These are phyloP conservation scores for Moniliella sp. DNA, from an alignment of 1,284 basidiomycete genomes.

Conservation along the genomic window DNA sequence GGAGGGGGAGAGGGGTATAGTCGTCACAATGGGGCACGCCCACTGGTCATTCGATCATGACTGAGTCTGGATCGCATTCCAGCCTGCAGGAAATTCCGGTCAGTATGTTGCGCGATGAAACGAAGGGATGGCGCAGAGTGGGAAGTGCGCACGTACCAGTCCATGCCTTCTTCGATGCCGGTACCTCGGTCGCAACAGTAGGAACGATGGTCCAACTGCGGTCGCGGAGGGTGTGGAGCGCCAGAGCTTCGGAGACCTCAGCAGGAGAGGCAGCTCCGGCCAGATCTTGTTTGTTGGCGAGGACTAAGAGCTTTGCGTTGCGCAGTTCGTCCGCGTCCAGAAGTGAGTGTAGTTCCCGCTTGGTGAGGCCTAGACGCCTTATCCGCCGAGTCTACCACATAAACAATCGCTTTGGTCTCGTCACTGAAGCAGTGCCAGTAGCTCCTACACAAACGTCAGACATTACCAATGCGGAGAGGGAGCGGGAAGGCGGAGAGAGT, in stretches of 20 bases:
- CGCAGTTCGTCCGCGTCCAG: constrained; percentile 91
- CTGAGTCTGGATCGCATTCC: too few species aligned
- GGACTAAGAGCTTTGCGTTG: constrained; percentile 83
- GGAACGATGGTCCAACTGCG: constrained; percentile 97
- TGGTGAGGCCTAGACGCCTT: constrained; percentile 88
- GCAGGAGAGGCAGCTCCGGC: constrained; percentile 63
- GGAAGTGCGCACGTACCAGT: too few species aligned
- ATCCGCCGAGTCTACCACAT: constrained; percentile 53
- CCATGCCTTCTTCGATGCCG: too few species aligned
- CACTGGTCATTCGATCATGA: too few species aligned
- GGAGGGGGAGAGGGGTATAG: too few species aligned
- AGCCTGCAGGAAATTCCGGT: too few species aligned
- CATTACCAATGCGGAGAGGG: too few species aligned
- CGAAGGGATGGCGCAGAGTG: too few species aligned
- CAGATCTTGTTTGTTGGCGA: constrained; percentile 98
- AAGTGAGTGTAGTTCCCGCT: constrained; percentile 85
- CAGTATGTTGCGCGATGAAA: too few species aligned
- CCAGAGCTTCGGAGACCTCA: constrained; percentile 91
- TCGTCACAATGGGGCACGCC: too few species aligned
- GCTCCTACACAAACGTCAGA: too few species aligned
- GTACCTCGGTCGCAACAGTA: constrained; percentile 23
- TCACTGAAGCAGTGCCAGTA: constrained; percentile 83
- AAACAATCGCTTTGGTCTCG: constrained; percentile 44
- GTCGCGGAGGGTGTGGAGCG: constrained; percentile 82
- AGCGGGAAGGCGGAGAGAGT: too few species aligned